These are phyloP conservation scores for Gonapodya prolifera DNA, from an alignment of 192 early-diverging fungal species.

Conservation along the genomic window DNA sequence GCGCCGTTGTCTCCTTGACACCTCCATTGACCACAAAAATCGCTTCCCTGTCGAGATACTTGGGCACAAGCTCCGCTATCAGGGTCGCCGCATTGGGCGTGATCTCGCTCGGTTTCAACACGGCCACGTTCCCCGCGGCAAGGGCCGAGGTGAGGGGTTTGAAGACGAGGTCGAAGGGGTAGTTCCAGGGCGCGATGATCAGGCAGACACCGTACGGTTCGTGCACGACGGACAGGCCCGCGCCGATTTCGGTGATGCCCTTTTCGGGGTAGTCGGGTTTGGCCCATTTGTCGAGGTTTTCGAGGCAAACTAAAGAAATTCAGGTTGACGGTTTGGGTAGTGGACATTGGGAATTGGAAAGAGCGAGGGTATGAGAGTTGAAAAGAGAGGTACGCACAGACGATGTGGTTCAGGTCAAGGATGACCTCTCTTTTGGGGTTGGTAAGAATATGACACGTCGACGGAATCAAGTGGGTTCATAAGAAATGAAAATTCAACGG, in stretches of 20 bases:
- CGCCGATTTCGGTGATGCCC: background rate
- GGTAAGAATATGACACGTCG: too few species aligned
- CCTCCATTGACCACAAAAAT: constrained; percentile 63
- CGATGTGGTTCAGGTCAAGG: too few species aligned
- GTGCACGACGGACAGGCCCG: constrained; percentile 11
- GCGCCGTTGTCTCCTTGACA: constrained; percentile 49
- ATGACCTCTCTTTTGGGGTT: too few species aligned
- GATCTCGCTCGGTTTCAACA: constrained; percentile 74
- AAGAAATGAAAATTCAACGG: too few species aligned
- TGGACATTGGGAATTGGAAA: too few species aligned
- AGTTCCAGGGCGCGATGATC: constrained; percentile 59
- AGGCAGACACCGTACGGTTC: constrained; percentile 71
- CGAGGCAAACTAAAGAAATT: too few species aligned
- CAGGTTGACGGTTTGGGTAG: too few species aligned
- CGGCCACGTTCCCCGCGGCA: constrained; percentile 74
- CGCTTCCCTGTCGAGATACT: constrained; percentile 59
- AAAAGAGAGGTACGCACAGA: too few species aligned
- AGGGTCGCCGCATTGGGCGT: constrained; percentile 45
- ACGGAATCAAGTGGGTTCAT: too few species aligned
- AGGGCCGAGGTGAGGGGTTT: constrained; percentile 67
- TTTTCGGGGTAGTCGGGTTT: background rate
- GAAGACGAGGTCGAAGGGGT: constrained; percentile 46
- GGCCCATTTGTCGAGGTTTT: background rate
- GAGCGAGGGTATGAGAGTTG: too few species aligned
- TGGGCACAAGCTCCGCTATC: constrained; percentile 44